phyloP scores from a whole-genome alignment of 768 basidiomycete genomes.

The Mycena vulgaris region DNA sequence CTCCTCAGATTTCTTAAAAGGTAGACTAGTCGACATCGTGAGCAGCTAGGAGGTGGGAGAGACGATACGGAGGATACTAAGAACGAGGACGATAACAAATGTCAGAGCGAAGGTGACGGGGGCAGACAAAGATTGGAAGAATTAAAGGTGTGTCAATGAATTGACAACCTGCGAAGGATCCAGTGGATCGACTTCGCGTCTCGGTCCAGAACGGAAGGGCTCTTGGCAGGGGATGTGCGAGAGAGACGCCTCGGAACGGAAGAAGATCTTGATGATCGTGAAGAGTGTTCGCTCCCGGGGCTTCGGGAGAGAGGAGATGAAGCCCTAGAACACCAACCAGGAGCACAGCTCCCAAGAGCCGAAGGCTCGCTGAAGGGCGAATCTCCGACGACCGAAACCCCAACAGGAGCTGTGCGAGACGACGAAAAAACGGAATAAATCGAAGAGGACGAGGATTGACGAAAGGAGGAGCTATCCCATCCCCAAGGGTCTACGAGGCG shows the following conservation, averaged over 20 bases:
- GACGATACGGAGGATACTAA: too few relatives aligned
- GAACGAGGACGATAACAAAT: too few relatives aligned
- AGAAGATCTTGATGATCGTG: conserved; percentile 50
- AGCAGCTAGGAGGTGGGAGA: not conserved
- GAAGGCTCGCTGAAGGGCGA: conserved; percentile 25
- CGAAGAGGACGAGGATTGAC: not conserved
- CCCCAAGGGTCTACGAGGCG: not conserved
- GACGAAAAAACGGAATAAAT: not conserved
- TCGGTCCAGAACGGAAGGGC: not conserved
- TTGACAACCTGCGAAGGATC: not conserved
- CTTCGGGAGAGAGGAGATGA: conserved; percentile 22
- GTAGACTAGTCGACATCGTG: not conserved
- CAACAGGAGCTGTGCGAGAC: conserved; percentile 16
- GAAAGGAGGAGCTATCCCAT: not conserved
- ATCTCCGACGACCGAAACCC: conserved; percentile 7
- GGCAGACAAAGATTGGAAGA: too few relatives aligned
- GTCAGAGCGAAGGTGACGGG: too few relatives aligned
- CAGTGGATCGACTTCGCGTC: not conserved
- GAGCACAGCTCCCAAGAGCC: conserved; percentile 27
- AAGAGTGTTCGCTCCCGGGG: conserved; percentile 10
- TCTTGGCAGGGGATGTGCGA: too few relatives aligned
- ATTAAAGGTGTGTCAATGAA: not conserved
- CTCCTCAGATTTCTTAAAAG: too few relatives aligned
- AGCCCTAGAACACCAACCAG: not conserved
- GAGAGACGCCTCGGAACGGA: too few relatives aligned